Conservation (phyloP, 768 basidiomycete species). For the Daedaleopsis sinensis region DNA sequence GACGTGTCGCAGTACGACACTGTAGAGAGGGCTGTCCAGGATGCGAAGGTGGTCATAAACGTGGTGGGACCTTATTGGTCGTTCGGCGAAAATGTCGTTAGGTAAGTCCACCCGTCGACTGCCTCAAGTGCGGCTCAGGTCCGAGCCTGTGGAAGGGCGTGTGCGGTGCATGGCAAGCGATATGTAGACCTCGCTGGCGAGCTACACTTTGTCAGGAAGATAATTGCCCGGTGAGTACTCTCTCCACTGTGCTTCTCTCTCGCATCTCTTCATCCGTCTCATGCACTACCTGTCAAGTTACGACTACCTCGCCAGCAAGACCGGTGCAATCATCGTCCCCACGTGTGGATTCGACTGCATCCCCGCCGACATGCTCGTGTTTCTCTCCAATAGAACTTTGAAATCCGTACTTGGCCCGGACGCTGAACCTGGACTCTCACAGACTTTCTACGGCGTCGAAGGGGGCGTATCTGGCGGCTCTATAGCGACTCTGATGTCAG, state of each 20-base stretch:
- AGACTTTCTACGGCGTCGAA: constrained; percentile 49
- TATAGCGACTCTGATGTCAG: constrained; percentile 41
- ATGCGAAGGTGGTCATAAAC: constrained; percentile 72
- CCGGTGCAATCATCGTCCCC: constrained; percentile 76
- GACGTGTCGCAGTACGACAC: constrained; percentile 60
- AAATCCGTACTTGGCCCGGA: constrained; percentile 45
- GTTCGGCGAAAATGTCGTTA: constrained; percentile 63
- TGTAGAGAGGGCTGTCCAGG: constrained; percentile 59
- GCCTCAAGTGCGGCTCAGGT: too few relatives aligned
- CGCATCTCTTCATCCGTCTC: too few relatives aligned
- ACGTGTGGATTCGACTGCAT: constrained; percentile 79
- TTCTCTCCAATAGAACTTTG: constrained; percentile 72
- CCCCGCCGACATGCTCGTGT: constrained; percentile 71
- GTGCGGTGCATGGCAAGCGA: constrained; percentile 72
- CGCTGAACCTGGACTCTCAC: constrained; percentile 54
- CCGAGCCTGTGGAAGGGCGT: constrained; percentile 49
- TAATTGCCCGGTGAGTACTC: constrained; percentile 57
- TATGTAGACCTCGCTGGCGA: constrained; percentile 89
- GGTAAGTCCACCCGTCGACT: constrained; percentile 39
- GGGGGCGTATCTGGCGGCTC: constrained; percentile 71
- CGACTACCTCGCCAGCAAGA: constrained; percentile 71
- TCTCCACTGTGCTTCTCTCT: constrained; percentile 6
- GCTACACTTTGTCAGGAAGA: constrained; percentile 61
- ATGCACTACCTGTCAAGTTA: constrained; percentile 44
- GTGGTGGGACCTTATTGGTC: constrained; percentile 75